Conservation (phyloP, 1,139 yeast genomes). For the Yamadazyma epiphylla region DNA sequence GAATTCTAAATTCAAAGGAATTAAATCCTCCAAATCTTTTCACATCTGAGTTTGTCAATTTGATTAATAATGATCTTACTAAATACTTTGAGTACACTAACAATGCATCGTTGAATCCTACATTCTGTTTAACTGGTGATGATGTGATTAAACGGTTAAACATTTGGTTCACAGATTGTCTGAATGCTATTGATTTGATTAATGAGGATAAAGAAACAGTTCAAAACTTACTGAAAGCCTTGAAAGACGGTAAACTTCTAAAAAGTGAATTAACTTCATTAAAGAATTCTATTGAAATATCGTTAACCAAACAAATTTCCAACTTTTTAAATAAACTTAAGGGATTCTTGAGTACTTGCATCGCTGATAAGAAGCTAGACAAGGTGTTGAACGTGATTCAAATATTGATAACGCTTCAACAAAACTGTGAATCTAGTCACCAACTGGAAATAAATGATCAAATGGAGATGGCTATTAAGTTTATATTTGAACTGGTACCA, state of each 20-base stretch:
- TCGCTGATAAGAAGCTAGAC: neutral
- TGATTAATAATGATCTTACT: slow-evolving; percentile 9
- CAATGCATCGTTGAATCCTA: slow-evolving; percentile 8
- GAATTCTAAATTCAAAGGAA: too few relatives aligned
- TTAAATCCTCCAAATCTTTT: slow-evolving; percentile 4
- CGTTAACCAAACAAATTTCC: neutral
- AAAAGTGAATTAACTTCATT: neutral
- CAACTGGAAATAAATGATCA: too few relatives aligned
- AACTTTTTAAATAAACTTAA: neutral
- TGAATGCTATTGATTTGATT: slow-evolving; percentile 3
- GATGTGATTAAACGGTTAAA: slow-evolving; percentile 6
- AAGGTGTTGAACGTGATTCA: neutral
- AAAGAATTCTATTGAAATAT: neutral
- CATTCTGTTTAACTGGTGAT: slow-evolving; percentile 6
- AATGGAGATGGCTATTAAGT: too few relatives aligned
- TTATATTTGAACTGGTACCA: slow-evolving; percentile 5
- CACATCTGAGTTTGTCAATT: slow-evolving; percentile 8
- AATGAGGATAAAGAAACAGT: neutral
- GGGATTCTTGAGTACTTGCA: neutral
- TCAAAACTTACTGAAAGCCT: neutral
- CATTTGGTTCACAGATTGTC: slow-evolving; percentile 8
- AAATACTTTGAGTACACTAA: slow-evolving; percentile 9
- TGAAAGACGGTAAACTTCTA: neutral
- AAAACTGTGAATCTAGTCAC: neutral
- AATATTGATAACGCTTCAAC: slow-evolving; percentile 1